Percentiles rank a stretch among this genome's conserved stretches.
phyloP scores from a whole-genome alignment of 345 rosid genomes.

The Pistacia vera region DNA sequence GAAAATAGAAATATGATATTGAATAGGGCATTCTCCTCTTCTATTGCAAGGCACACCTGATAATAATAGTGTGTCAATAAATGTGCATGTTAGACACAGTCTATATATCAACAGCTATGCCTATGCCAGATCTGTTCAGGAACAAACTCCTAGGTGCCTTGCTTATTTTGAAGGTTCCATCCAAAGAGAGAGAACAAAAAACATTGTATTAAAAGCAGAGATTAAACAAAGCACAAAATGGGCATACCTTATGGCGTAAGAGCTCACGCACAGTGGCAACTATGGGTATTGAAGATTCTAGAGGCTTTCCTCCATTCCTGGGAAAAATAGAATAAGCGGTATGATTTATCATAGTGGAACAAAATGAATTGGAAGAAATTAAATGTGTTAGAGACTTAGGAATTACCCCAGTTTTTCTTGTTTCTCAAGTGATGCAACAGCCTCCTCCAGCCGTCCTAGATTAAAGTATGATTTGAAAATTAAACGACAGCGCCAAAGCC shows the following conservation, averaged over 20 bases:
- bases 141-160: not conserved
- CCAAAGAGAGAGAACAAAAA: not conserved
- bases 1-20: too few relatives aligned
- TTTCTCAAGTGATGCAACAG: slow-evolving; percentile 66
- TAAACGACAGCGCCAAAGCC: slow-evolving; percentile 67
- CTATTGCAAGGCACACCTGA: too few relatives aligned
- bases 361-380: slow-evolving; percentile 8
- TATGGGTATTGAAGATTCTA: slow-evolving; percentile 62
- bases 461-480: slow-evolving; percentile 75
- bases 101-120: too few relatives aligned
- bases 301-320: slow-evolving; percentile 46
- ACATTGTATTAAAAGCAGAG: not conserved
- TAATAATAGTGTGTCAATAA: too few relatives aligned
- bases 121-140: too few relatives aligned
- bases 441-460: slow-evolving; percentile 93
- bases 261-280: slow-evolving; percentile 69
- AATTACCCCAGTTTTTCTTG: slow-evolving; percentile 56
- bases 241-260: slow-evolving; percentile 72
- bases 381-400: slow-evolving; percentile 2
- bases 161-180: not conserved
- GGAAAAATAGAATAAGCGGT: slow-evolving; percentile 16
- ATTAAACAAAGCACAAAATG: not conserved
- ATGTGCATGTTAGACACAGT: too few relatives aligned
- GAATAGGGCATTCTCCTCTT: too few relatives aligned
- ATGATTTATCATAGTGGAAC: slow-evolving; percentile 18